Evolutionary conservation across 805 yeast species (phyloP), one percentile per base, ranked within the genome.

Genomic region (Candida orba): DNA sequence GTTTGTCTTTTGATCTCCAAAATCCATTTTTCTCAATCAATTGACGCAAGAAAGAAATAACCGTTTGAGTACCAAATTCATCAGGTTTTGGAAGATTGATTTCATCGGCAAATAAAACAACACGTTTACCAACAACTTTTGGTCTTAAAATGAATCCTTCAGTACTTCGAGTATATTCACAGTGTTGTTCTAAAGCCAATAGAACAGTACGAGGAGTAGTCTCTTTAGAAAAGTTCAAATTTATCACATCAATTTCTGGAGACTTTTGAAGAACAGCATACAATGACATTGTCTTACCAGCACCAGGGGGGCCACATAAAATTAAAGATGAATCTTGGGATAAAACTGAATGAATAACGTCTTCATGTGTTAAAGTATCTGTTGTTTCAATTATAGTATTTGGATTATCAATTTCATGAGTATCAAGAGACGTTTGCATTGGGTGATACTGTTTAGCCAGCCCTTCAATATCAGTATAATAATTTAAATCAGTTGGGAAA

Each of bases 231-330:
- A 90, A 88, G 53, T 88, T 91, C 52, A 91, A 60, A 5, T 87
- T 77, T 3, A 79, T 70, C 3, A 88, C 65, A 18, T 79, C 84
- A 46, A 78, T 67, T 14, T 73, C 69, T 0, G 80, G 72, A 0
- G 83, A 71, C 42, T 67, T 68, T 37, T 85, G 66, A 34, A 91
- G 58, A 0, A 88, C 80, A 38, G 81, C 77, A 51, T 86, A 71
- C 17, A 91, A 63, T 0, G 90, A 79, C 98, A 91, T 90, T 0
- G 98, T 90, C 58, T 91, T 91, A 45, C 98, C 98, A 0, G 96
- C 84, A 4, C 98, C 98, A 0, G 98, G 97, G 0, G 98, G 98
- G 3, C 98, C 98, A 63, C 96, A 88, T 20, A 91, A 67, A 24
- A 91, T 67, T 15, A 87, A 59, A 0, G 95, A 78, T 34, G 65